Percentiles rank a stretch among this genome's conserved stretches.
These are phyloP conservation scores for Apiospora malaysiana DNA, from an alignment of 2,329 filamentous ascomycete genomes.

Conservation along the genomic window DNA sequence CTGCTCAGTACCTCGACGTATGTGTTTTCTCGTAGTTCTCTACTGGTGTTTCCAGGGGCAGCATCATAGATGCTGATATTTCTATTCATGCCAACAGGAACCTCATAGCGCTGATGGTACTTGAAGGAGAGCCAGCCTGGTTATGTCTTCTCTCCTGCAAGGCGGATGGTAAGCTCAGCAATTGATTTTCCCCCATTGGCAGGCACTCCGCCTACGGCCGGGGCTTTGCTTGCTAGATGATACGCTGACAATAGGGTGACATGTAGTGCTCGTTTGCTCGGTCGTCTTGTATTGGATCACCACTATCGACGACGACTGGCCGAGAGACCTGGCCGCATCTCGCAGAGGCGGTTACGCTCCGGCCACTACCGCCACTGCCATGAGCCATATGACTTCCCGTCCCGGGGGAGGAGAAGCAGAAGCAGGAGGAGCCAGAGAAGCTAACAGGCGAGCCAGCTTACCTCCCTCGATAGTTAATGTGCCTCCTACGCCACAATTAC, in stretches of 20 bases:
- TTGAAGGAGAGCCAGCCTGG: slow-evolving; percentile 17
- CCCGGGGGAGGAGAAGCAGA: not conserved
- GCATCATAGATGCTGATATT: not conserved
- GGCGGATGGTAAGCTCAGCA: not conserved
- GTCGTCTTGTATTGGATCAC: not conserved
- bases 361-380: not conserved
- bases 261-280: not conserved
- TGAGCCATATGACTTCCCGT: not conserved
- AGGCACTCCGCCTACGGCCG: not conserved
- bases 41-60: not conserved
- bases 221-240: not conserved
- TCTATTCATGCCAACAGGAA: not conserved
- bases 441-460: not conserved
- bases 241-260: not conserved
- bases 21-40: not conserved
- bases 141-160: slow-evolving; percentile 10
- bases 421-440: not conserved
- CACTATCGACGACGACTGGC: not conserved
- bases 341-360: not conserved
- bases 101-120: not conserved
- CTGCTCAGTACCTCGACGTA: not conserved
- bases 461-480: not conserved
- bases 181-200: not conserved
- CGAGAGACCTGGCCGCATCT: not conserved
- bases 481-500: not conserved